Conservation (phyloP, 345 rosid genomes). For the Brassica juncea region DNA sequence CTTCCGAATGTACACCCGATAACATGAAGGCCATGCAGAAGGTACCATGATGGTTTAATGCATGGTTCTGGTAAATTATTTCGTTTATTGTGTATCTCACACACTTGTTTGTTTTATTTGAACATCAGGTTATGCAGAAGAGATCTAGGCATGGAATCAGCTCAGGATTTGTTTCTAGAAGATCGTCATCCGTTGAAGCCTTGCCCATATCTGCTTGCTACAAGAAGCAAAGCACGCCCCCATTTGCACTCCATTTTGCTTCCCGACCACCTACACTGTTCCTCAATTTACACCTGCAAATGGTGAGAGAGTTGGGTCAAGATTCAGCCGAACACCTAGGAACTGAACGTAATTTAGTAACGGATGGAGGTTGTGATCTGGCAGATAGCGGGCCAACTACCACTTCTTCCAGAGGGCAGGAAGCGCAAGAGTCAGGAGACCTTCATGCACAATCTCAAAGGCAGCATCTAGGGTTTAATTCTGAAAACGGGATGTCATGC, state of each 20-base stretch:
- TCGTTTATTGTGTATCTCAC: constrained; percentile 7
- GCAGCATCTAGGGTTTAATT: constrained; percentile 40
- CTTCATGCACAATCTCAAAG: constrained; percentile 37
- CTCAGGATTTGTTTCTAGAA: constrained; percentile 42
- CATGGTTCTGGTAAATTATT: constrained; percentile 19
- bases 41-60: constrained; percentile 37
- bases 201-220: constrained; percentile 40
- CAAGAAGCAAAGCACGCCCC: constrained; percentile 43
- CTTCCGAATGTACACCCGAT: constrained; percentile 66
- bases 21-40: constrained; percentile 59
- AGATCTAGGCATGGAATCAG: constrained; percentile 43
- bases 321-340: constrained; percentile 42
- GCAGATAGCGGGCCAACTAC: constrained; percentile 35
- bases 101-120: neutral
- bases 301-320: constrained; percentile 63
- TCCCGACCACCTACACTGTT: constrained; percentile 61
- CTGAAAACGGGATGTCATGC: constrained; percentile 31
- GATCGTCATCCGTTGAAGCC: constrained; percentile 33
- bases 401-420: constrained; percentile 39
- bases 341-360: constrained; percentile 41
- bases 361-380: constrained; percentile 37
- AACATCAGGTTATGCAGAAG: constrained; percentile 55
- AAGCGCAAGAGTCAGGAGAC: constrained; percentile 40
- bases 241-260: constrained; percentile 51
- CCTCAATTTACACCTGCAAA: constrained; percentile 62